Evolutionary conservation across 2,329 filamentous ascomycete genomes (phyloP), one percentile per base, ranked within the genome.

Genomic region (Capronia epimyces): DNA sequence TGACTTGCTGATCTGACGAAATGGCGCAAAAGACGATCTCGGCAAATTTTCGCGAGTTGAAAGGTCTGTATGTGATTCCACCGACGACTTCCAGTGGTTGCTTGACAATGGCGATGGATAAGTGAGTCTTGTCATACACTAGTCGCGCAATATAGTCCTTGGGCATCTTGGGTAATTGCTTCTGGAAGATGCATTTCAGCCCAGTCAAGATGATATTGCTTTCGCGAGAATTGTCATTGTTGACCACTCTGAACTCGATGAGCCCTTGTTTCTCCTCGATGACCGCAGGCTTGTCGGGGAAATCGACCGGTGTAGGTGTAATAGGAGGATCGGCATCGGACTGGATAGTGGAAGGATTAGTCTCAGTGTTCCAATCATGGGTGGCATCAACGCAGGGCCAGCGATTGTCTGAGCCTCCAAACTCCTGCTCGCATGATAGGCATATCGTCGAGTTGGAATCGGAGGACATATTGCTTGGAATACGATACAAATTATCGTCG

Each of bases 1-100:
- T 98, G 62, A 98, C 93, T 70, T 98, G 93, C 69, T 98, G 93
- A 65, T 97, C 93, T 0, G 89, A 95, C 48, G 87, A 94, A 63
- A 98, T 95, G 60, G 93, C 93, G 68, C 91, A 98, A 66, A 98
- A 98, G 51, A 98, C 93, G 62, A 98, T 98, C 72, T 98, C 93
- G 58, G 93, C 93, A 65, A 98, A 98, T 62, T 87, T 82, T 47
- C 91, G 86, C 49, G 85, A 84, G 65, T 90, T 89, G 72, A 98
- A 98, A 0, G 90, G 90, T 12, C 91, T 83, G 70, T 95, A 98
- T 18, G 93, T 96, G 65, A 98, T 97, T 53, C 93, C 93, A 70
- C 79, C 80, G 29, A 95, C 86, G n/a, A 95, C 89, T 64, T 96
- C 89, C 43, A 96, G 76, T 0, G 93, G 91, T 63, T 94, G 90